Percentiles rank a stretch among this genome's conserved stretches.
These are phyloP conservation scores for Citrus inodora DNA, from an alignment of 345 rosid species.

Conservation along the genomic window DNA sequence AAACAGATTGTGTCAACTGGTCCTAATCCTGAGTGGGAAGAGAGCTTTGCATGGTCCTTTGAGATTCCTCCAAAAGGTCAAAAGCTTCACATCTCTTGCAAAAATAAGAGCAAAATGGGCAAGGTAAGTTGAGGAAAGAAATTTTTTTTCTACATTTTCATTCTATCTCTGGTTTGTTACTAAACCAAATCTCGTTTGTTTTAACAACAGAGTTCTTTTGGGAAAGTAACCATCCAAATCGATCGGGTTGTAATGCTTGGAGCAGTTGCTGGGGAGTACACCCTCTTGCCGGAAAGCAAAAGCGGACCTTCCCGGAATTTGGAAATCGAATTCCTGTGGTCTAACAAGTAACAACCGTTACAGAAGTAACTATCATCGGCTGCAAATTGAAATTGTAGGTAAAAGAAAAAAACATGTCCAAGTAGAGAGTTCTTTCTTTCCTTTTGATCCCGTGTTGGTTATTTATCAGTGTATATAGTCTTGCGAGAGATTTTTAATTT, in stretches of 20 bases:
- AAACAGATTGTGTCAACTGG: slow-evolving; percentile 89
- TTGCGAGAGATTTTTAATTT: slow-evolving; percentile 24
- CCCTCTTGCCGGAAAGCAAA: slow-evolving; percentile 87
- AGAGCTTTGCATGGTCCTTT: slow-evolving; percentile 96
- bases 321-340: slow-evolving; percentile 98
- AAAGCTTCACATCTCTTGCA: slow-evolving; percentile 96
- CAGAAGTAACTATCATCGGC: slow-evolving; percentile 15
- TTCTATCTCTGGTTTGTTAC: not conserved
- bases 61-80: slow-evolving; percentile 99
- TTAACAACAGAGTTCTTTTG: slow-evolving; percentile 78
- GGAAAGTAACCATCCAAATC: slow-evolving; percentile 96
- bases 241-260: slow-evolving; percentile 98
- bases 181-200: not conserved
- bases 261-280: slow-evolving; percentile 90
- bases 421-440: not conserved
- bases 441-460: not conserved
- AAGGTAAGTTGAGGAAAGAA: slow-evolving; percentile 47
- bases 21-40: slow-evolving; percentile 98
- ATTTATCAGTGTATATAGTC: slow-evolving; percentile 39
- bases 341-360: slow-evolving; percentile 51
- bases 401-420: not conserved
- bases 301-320: slow-evolving; percentile 84
- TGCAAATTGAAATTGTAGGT: slow-evolving; percentile 17
- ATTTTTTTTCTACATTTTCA: not conserved
- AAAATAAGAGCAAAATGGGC: slow-evolving; percentile 99